These are phyloP conservation scores for Anacardium occidentale DNA, from an alignment of 345 rosid genomes.

Conservation along the genomic window DNA sequence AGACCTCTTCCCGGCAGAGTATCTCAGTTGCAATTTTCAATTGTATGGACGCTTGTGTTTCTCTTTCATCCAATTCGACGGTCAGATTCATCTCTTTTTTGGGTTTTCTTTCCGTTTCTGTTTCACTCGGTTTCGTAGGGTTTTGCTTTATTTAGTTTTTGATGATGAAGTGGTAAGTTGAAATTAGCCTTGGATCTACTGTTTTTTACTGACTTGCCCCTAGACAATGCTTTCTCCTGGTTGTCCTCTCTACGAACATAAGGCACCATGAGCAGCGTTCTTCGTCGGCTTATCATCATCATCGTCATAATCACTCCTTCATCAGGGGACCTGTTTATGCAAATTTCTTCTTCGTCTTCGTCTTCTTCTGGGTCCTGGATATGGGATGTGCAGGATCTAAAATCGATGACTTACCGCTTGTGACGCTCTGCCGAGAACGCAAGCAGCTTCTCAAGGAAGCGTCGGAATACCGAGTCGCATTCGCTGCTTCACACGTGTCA, in stretches of 20 bases:
- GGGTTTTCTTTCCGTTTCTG: background rate
- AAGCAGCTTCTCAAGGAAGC: slow-evolving; percentile 70
- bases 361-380: background rate
- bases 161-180: background rate
- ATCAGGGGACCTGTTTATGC: background rate
- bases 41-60: slow-evolving; percentile 43
- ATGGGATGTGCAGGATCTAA: slow-evolving; percentile 99
- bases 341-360: background rate
- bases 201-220: slow-evolving; percentile 4
- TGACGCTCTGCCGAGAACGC: slow-evolving; percentile 73
- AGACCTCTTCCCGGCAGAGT: slow-evolving; percentile 1
- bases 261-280: slow-evolving; percentile 26
- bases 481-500: slow-evolving; percentile 82
- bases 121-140: background rate
- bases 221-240: slow-evolving; percentile 26
- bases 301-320: background rate
- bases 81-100: slow-evolving; percentile 33
- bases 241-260: slow-evolving; percentile 12
- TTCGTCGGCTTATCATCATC: background rate
- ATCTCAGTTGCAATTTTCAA: slow-evolving; percentile 30
- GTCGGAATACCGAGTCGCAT: slow-evolving; percentile 63
- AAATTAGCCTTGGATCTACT: slow-evolving; percentile 19
- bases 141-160: background rate
- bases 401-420: slow-evolving; percentile 69
- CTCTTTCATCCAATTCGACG: slow-evolving; percentile 33